These are phyloP conservation scores for Russula sp. DNA, from an alignment of 768 basidiomycete species.

Conservation along the genomic window DNA sequence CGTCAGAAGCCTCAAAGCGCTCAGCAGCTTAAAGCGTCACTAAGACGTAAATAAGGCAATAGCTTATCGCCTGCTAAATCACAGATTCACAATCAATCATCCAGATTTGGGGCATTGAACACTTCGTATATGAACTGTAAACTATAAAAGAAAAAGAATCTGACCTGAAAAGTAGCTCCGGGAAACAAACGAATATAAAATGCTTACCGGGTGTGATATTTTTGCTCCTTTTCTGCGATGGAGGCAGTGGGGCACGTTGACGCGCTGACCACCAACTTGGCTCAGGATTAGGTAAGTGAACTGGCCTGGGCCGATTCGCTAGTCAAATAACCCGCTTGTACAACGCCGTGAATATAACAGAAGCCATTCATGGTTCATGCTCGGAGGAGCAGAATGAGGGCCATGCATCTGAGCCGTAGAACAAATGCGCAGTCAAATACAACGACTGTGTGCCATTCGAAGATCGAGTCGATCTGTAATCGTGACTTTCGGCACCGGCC, in stretches of 20 bases:
- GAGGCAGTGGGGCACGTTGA: too few relatives aligned
- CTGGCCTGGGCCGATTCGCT: too few relatives aligned
- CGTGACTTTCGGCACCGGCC: constrained; percentile 6
- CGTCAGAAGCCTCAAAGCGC: constrained; percentile 10
- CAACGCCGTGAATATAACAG: background rate
- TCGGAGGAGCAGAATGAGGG: background rate
- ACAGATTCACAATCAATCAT: too few relatives aligned
- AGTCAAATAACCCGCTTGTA: too few relatives aligned
- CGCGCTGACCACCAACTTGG: constrained; percentile 1
- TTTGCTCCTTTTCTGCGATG: background rate
- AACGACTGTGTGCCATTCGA: background rate
- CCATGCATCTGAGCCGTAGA: background rate
- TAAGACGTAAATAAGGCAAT: constrained; percentile 23
- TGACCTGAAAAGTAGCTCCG: background rate
- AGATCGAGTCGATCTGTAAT: background rate
- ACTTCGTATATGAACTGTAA: background rate
- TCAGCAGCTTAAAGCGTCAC: constrained; percentile 6
- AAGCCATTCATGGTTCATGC: background rate
- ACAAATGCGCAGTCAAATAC: constrained; percentile 1
- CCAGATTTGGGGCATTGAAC: background rate
- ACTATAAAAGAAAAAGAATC: background rate
- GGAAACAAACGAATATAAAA: background rate
- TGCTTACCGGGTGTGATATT: background rate
- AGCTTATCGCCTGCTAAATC: background rate
- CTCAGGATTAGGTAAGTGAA: constrained; percentile 18